Conservation (phyloP, 495 filamentous ascomycete genomes). For the Mytilinidion resinicola region DNA sequence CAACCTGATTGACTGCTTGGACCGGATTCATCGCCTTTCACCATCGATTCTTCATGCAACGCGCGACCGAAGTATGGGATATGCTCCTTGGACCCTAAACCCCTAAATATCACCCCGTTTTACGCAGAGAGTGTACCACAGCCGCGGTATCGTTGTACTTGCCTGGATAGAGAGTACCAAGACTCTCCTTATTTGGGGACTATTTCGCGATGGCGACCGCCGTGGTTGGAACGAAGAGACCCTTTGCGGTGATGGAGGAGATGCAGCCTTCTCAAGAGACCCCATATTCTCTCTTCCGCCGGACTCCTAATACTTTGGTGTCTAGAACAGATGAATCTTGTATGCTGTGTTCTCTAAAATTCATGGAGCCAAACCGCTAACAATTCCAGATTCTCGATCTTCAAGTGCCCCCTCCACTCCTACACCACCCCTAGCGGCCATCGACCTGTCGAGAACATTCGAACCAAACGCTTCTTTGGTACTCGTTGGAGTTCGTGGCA, state of each 20-base stretch:
- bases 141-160: too few relatives aligned
- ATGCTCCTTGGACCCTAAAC: too few relatives aligned
- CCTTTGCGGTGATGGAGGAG: constrained; percentile 7
- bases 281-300: not conserved
- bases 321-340: not conserved
- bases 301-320: not conserved
- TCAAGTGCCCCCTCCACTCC: constrained; percentile 1
- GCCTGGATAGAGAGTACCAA: too few relatives aligned
- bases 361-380: not conserved
- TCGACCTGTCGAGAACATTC: constrained; percentile 39
- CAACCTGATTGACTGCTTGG: too few relatives aligned
- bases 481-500: constrained; percentile 66
- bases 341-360: not conserved
- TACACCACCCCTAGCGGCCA: not conserved
- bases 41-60: too few relatives aligned
- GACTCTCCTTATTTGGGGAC: too few relatives aligned
- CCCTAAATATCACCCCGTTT: too few relatives aligned
- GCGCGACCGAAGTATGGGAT: too few relatives aligned
- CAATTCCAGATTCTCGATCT: constrained; percentile 15
- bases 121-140: too few relatives aligned
- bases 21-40: too few relatives aligned
- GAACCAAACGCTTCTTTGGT: constrained; percentile 61
- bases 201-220: constrained; percentile 9
- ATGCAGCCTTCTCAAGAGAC: not conserved
- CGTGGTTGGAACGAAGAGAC: constrained; percentile 18